phyloP scores from a whole-genome alignment of 306 rosid genomes.

The Quercus variabilis region DNA sequence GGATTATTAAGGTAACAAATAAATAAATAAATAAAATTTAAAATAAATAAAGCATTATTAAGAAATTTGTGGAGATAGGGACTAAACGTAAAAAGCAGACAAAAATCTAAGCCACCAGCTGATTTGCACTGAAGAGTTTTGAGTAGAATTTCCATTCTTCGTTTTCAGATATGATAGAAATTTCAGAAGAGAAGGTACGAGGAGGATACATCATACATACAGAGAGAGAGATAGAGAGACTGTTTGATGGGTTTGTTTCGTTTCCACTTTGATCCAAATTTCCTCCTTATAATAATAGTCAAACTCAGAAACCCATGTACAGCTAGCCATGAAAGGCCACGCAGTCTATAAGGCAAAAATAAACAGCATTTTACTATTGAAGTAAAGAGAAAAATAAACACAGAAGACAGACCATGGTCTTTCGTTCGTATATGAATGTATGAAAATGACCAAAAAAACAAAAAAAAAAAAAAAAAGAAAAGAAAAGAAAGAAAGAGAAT shows the following conservation, averaged over 20 bases:
- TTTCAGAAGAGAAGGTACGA: slow-evolving; percentile 8
- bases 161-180: background rate
- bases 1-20: slow-evolving; percentile 3
- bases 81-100: slow-evolving; percentile 14
- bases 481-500: background rate
- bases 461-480: background rate
- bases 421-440: slow-evolving; percentile 4
- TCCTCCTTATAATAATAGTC: background rate
- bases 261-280: background rate
- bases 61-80: background rate
- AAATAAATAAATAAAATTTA: background rate
- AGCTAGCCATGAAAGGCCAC: background rate
- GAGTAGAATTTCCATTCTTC: background rate
- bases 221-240: too few relatives aligned
- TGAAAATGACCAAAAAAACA: slow-evolving; percentile 2
- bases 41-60: background rate
- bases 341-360: background rate
- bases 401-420: background rate
- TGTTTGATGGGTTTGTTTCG: background rate
- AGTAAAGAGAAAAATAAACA: background rate
- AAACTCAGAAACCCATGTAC: background rate
- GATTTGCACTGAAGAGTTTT: background rate
- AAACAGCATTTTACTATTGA: background rate
- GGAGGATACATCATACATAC: background rate
- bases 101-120: background rate